Evolutionary conservation across 768 basidiomycete genomes (phyloP).

Genomic region (Multifurca ochricompacta): DNA sequence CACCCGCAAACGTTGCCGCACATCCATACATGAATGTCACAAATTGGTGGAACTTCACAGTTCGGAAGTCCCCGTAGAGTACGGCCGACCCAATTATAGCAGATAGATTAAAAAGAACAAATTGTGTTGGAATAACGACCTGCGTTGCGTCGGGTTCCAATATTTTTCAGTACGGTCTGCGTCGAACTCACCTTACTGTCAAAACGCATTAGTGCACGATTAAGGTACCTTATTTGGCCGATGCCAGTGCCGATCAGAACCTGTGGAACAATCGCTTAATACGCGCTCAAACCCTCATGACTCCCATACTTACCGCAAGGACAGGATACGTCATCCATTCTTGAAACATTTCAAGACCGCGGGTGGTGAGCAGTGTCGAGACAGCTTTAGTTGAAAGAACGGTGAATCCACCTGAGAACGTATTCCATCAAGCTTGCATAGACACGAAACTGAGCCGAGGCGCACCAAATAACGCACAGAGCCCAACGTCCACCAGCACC

Average conservation of each 20-base stretch:
- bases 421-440: too few species aligned
- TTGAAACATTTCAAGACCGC: constrained; percentile 69
- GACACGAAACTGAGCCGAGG: constrained; percentile 9
- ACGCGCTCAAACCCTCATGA: neutral
- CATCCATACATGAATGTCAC: constrained; percentile 84
- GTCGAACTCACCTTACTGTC: constrained; percentile 67
- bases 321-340: constrained; percentile 81
- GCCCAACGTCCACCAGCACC: constrained; percentile 80
- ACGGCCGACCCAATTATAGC: constrained; percentile 91
- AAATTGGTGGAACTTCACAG: constrained; percentile 71
- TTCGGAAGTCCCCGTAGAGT: constrained; percentile 88
- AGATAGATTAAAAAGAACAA: constrained; percentile 89
- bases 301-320: constrained; percentile 45
- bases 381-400: constrained; percentile 91
- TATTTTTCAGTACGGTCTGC: neutral
- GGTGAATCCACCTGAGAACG: constrained; percentile 67
- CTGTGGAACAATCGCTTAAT: constrained; percentile 29
- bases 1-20: constrained; percentile 82
- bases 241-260: constrained; percentile 66
- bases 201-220: constrained; percentile 85
- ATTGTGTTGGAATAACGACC: constrained; percentile 92
- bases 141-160: constrained; percentile 25
- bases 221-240: constrained; percentile 79
- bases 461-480: constrained; percentile 79
- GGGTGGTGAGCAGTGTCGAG: constrained; percentile 73